Evolutionary conservation across 1,139 yeast species (phyloP).

Genomic region (Debaryomyces robertsiae): DNA sequence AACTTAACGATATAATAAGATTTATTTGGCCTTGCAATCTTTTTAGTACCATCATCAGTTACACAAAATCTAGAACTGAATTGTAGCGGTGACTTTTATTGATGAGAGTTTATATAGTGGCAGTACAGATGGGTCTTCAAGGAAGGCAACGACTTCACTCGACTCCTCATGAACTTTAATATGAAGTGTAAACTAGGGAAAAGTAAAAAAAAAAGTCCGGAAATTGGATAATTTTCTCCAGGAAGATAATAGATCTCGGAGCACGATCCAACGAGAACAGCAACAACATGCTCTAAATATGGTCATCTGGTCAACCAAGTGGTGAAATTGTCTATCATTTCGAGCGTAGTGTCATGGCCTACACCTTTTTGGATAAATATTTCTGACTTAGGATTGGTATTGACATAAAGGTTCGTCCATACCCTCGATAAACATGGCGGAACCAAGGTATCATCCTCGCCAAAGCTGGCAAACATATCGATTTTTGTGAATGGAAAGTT

Average conservation of each 20-base stretch:
- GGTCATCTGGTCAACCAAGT: conserved; percentile 32
- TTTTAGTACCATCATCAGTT: background rate
- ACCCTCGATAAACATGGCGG: conserved; percentile 36
- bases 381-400: conserved; percentile 29
- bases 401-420: conserved; percentile 38
- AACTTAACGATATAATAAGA: background rate
- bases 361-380: conserved; percentile 33
- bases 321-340: conserved; percentile 39
- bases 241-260: no score
- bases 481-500: conserved; percentile 35
- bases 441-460: conserved; percentile 39
- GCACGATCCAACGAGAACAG: no score
- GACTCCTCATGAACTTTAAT: no score
- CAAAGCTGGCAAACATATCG: conserved; percentile 42
- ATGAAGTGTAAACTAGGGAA: no score
- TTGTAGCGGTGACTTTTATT: background rate
- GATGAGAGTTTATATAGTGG: background rate
- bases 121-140: background rate
- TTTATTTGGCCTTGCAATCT: background rate
- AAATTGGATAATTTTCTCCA: no score
- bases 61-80: background rate
- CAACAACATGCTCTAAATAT: background rate
- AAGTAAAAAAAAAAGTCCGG: no score
- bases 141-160: no score
- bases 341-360: conserved; percentile 39